phyloP scores from a whole-genome alignment of 1,284 basidiomycete genomes.

The Malassezia restricta region DNA sequence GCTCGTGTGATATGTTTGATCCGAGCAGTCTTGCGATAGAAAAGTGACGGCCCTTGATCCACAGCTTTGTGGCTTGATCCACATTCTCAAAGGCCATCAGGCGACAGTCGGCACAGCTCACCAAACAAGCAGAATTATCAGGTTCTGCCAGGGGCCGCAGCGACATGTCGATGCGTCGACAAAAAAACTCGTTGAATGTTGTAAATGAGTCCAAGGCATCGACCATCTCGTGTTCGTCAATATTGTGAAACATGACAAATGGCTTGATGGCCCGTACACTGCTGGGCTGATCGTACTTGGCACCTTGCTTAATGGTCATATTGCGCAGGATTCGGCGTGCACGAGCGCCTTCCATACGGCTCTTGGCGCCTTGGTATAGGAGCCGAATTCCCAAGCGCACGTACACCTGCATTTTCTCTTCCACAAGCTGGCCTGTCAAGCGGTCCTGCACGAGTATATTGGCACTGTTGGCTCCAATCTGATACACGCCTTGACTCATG shows the following conservation, averaged over 20 bases:
- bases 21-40: constrained; percentile 68
- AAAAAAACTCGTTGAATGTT: constrained; percentile 80
- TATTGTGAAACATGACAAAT: constrained; percentile 81
- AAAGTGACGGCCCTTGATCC: constrained; percentile 97
- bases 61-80: constrained; percentile 68
- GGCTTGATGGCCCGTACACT: constrained; percentile 70
- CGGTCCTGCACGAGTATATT: constrained; percentile 63
- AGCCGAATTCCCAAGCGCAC: constrained; percentile 81
- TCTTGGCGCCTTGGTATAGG: constrained; percentile 78
- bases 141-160: constrained; percentile 67
- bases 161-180: constrained; percentile 71
- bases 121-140: constrained; percentile 62
- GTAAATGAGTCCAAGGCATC: constrained; percentile 74
- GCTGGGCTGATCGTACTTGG: constrained; percentile 76
- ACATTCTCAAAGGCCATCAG: constrained; percentile 84
- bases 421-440: constrained; percentile 75
- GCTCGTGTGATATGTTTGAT: constrained; percentile 33
- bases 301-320: constrained; percentile 81
- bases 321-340: constrained; percentile 72
- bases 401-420: constrained; percentile 95
- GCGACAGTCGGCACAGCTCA: constrained; percentile 82
- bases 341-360: constrained; percentile 77
- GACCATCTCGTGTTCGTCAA: constrained; percentile 68
- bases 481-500: constrained; percentile 64
- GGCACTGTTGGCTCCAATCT: constrained; percentile 76